Base-by-base conservation (phyloP, 2,329 filamentous ascomycete species). In the Monosporascus sp. region DNA sequence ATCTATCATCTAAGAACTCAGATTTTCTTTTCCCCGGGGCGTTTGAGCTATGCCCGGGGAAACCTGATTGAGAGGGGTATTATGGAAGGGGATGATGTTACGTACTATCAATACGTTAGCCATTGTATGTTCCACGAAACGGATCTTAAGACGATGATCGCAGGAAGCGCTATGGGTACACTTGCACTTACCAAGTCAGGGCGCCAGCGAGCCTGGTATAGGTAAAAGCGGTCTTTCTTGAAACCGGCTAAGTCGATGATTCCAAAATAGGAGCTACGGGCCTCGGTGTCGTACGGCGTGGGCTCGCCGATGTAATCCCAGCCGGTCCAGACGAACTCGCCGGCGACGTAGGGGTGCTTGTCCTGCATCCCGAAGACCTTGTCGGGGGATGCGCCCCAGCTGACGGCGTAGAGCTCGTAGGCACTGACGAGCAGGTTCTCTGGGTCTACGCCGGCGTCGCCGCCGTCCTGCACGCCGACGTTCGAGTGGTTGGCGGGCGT, bases 211-310 rank as follows among this genome's bases (percentile, higher is more conserved):
- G 78, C 64, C 58, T 82, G 80, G 54, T 82, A 83, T 4, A 82
- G 59, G 56, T 72, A 81, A 62, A 75, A 82, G 1, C 79, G 69
- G 53, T 82, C 79, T 63, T 83, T 83, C 51, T 70, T 72, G 65
- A 83, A 83, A 0, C 80, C 80, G 0, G 80, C 79, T 6, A 82
- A 67, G 51, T 83, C 80, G 31, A 83, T 72, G 53, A 83, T 80
- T 9, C 80, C 79, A 46, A 75, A 82, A 61, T 82, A 83, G 2
- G 75, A 77, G 61, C 74, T 79, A 11, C 77, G 74, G 5, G 76
- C 66, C 1, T 62, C 50, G 22, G 49, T 37, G 56, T 76, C 66
- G 58, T 76, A 81, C 0, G 77, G 76, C 8, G 73, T 77, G 2
- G 76, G 76, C 61, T 80, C 76, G 22, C 76, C 76, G 9, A 79